These are phyloP conservation scores for Alloteropsis semialata DNA, from an alignment of 176 grass and related monocot species.

Conservation along the genomic window DNA sequence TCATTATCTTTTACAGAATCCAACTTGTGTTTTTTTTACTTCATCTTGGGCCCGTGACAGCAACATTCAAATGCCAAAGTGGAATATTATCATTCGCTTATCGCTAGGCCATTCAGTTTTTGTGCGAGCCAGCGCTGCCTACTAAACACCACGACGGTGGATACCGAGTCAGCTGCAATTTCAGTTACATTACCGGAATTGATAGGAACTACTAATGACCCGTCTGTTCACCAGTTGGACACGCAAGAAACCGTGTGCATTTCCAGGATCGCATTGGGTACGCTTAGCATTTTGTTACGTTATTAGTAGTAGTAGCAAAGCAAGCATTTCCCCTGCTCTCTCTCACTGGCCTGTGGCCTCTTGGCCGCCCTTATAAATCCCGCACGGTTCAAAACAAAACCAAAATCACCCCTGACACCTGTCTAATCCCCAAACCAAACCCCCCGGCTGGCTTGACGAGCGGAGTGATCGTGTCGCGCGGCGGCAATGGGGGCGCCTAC, in stretches of 20 bases:
- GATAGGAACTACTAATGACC: too few species aligned
- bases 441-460: neutral
- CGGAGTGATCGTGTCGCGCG: neutral
- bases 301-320: too few species aligned
- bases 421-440: neutral
- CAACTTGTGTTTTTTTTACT: neutral
- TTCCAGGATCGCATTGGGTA: neutral
- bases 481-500: constrained; percentile 18
- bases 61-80: neutral
- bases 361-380: neutral
- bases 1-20: neutral
- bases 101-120: neutral
- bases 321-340: neutral
- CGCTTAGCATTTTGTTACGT: neutral
- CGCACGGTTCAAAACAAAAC: neutral
- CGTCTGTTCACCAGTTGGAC: neutral
- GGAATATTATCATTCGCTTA: neutral
- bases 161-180: neutral
- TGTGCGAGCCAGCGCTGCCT: constrained; percentile 7
- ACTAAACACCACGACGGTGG: neutral
- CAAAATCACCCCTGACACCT: too few species aligned
- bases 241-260: neutral
- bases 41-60: neutral
- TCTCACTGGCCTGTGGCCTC: too few species aligned
- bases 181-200: neutral